Percentiles rank a stretch among this genome's conserved stretches.
Evolutionary conservation across 1,284 basidiomycete genomes (phyloP).

Genomic region (Binderoboletus segoi): DNA sequence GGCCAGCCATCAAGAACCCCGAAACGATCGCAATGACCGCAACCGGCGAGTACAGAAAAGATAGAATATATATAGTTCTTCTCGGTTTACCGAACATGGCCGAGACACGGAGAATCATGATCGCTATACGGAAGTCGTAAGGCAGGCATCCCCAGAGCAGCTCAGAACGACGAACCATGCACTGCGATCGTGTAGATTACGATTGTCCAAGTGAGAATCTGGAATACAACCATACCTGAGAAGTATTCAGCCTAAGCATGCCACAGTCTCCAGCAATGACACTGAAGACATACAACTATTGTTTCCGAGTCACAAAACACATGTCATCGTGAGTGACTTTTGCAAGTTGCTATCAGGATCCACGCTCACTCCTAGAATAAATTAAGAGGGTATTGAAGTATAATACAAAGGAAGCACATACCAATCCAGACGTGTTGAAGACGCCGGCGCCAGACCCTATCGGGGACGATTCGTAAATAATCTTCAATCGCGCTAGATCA

Average conservation of each 20-base stretch:
- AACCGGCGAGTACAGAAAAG: slow-evolving; percentile 1
- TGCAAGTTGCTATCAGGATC: neutral
- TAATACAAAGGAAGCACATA: too few species aligned
- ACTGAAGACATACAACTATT: slow-evolving; percentile 5
- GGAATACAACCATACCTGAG: neutral
- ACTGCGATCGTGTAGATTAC: neutral
- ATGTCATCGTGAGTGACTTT: neutral
- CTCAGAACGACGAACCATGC: slow-evolving; percentile 5
- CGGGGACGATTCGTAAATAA: neutral
- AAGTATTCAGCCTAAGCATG: neutral
- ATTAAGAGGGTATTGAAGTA: neutral
- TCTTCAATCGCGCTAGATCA: too few species aligned
- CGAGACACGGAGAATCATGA: slow-evolving; percentile 16
- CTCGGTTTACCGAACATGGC: slow-evolving; percentile 13
- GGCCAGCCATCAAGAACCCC: neutral
- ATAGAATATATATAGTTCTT: neutral
- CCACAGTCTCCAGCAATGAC: too few species aligned
- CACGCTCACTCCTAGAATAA: slow-evolving; percentile 4
- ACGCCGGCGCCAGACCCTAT: neutral
- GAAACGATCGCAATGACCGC: neutral
- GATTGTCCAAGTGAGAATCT: neutral
- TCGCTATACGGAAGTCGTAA: neutral
- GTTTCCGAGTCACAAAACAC: neutral
- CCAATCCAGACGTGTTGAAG: neutral
- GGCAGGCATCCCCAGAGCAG: neutral